Conservation (phyloP, 345 rosid genomes). For the Bruguiera parviflora region DNA sequence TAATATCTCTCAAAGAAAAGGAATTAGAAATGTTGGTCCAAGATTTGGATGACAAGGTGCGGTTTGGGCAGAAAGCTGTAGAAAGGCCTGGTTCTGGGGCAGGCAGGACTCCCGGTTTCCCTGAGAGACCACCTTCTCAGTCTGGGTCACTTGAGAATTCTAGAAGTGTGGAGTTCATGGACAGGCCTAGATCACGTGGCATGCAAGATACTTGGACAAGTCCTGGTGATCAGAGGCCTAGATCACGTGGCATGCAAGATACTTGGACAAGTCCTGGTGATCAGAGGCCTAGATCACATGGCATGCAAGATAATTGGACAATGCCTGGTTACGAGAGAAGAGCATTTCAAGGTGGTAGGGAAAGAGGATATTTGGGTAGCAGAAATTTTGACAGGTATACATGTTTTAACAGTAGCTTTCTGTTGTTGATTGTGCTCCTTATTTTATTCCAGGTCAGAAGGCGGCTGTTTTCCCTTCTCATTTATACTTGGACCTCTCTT, state of each 20-base stretch:
- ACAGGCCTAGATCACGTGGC: slow-evolving; percentile 84
- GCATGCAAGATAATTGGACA: too few species aligned
- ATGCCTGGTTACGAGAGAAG: slow-evolving; percentile 42
- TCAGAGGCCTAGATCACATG: background rate
- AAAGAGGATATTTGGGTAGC: slow-evolving; percentile 68
- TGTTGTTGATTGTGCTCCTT: slow-evolving; percentile 6
- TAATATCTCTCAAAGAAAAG: slow-evolving; percentile 56
- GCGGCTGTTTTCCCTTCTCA: background rate
- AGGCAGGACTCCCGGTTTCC: slow-evolving; percentile 52
- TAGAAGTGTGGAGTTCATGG: slow-evolving; percentile 57
- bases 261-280: slow-evolving; percentile 61
- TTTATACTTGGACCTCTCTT: background rate
- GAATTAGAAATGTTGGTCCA: slow-evolving; percentile 55
- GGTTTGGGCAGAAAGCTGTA: slow-evolving; percentile 64
- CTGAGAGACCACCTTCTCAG: slow-evolving; percentile 80
- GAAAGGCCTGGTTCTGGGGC: slow-evolving; percentile 85
- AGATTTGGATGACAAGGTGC: slow-evolving; percentile 75
- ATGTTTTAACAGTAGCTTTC: background rate
- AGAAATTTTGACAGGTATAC: slow-evolving; percentile 71
- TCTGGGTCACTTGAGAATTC: slow-evolving; percentile 75
- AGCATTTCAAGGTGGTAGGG: slow-evolving; percentile 74
- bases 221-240: slow-evolving; percentile 58
- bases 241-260: slow-evolving; percentile 71
- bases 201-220: slow-evolving; percentile 61
- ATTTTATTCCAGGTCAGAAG: background rate